Evolutionary conservation across 371 early-diverging fungal genomes (phyloP), one percentile per base, ranked within the genome.

Genomic region (Lichtheimia ornata): DNA sequence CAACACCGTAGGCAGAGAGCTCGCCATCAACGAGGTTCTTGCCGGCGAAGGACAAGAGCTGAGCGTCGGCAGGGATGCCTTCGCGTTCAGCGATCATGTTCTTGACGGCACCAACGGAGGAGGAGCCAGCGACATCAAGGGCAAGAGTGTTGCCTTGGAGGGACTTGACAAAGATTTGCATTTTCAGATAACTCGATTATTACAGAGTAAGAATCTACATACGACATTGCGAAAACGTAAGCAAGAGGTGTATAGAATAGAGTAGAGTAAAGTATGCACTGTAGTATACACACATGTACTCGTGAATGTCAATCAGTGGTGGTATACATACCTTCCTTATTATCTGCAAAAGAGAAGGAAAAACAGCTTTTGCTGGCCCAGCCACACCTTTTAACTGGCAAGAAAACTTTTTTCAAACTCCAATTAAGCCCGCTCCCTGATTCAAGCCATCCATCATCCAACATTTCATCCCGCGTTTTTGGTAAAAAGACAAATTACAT

Each of bases 11-110:
- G 70, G 79, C 72, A 50, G 85, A 69, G 41, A 93, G 83, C 62
- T 89, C 85, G 56, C 89, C 89, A 67, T 93, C 88, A 65, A 89
- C 88, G 65, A 97, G 88, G 76, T 94, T 89, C 88, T 94, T 97
- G 66, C 95, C 96, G 64, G 91, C 93, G 81, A 94, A 97, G 67
- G 94, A 94, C 58, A 95, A 87, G 74, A 94, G 91, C 81, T 95
- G 96, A 83, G 92, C 90, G 74, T 88, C 93, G 64, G 95, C 92
- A 53, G 95, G 93, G 72, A 97, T 94, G 81, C 90, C 91, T 83
- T 97, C 96, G 81, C 94, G 95, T 71, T 89, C 91, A 76, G 94
- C 94, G 73, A 94, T 93, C 86, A 91, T 91, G 64, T 84, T 77
- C 88, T 93, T 94, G 77, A 94, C 91, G 76, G 85, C 86, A 72